Base-by-base conservation (phyloP, 768 basidiomycete species). In the Collybia sp. region DNA sequence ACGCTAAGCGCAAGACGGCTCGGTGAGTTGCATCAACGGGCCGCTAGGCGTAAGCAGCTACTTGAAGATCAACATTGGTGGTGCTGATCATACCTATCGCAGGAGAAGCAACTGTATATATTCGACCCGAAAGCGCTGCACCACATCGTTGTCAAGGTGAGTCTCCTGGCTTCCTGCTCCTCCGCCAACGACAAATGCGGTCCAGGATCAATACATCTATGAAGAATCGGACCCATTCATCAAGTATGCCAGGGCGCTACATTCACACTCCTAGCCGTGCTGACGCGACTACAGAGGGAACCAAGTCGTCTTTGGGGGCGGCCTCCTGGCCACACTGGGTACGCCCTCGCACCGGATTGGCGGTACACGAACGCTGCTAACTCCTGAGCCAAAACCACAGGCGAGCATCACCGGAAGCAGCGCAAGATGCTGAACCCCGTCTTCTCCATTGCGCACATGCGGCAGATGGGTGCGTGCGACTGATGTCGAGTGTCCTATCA, bases 41-140 rank as follows among this genome's bases (percentile, higher is more conserved):
- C 12, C 13, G 16, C 32, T 33, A 18, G 36, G 15, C 11, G 39
- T 25, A 8, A 25, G 25, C 8, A 25, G 8, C 25, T 25, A 25
- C 25, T 8, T 8, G 25, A 25, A 25, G 25, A 8, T 8, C 25
- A n/a, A n/a, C n/a, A 25, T 25, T 8, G 8, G 8, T 25, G 8
- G 25, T 25, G 25, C 8, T 25, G 25, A 25, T 25, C 25, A 25
- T 8, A 25, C 25, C 25, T 4, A 17, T 32, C 19, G 44, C 56
- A 65, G 65, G 58, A 59, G 42, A 54, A 61, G 30, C 55, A 62
- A 39, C 55, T 77, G 8, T 68, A 67, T 46, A 62, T 72, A 1
- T 72, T 56, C 42, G 76, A 77, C 47, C 72, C 75, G 1, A 66
- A 62, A 35, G 76, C 75, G 1, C 47, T 77, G 44, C 64, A 75